phyloP scores from a whole-genome alignment of 345 rosid genomes.

The Brassica juncea region DNA sequence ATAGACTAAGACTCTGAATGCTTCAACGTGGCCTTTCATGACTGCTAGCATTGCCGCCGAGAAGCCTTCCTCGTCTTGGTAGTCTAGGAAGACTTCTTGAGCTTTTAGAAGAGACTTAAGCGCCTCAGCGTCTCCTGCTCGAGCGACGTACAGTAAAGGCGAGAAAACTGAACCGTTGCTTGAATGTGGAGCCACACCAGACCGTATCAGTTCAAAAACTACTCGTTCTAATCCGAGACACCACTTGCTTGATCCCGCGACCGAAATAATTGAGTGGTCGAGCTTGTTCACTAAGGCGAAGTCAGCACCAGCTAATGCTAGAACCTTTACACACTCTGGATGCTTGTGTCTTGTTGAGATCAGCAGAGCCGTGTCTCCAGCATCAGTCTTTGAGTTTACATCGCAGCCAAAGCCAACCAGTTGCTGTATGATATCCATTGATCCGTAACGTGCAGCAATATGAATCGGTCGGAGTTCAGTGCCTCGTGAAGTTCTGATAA shows the following conservation, averaged over 20 bases:
- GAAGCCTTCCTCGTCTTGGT: constrained; percentile 81
- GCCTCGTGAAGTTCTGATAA: constrained; percentile 54
- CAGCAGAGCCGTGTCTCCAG: constrained; percentile 80
- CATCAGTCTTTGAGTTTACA: constrained; percentile 67
- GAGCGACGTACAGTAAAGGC: constrained; percentile 62
- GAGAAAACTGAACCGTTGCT: constrained; percentile 59
- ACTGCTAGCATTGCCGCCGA: constrained; percentile 91
- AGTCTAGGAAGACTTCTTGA: constrained; percentile 55
- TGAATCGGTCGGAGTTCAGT: constrained; percentile 68
- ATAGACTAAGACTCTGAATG: constrained; percentile 72
- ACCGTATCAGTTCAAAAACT: constrained; percentile 53
- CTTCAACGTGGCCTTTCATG: constrained; percentile 73
- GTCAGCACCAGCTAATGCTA: constrained; percentile 83
- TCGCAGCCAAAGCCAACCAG: constrained; percentile 66
- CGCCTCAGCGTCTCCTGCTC: constrained; percentile 74
- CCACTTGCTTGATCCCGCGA: constrained; percentile 64
- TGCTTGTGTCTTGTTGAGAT: constrained; percentile 65
- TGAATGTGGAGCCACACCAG: constrained; percentile 62
- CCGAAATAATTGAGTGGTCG: constrained; percentile 52
- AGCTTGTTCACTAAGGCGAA: constrained; percentile 61
- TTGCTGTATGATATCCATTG: constrained; percentile 53
- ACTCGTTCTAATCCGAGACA: constrained; percentile 65
- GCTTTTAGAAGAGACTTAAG: constrained; percentile 49
- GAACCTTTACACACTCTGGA: constrained; percentile 53
- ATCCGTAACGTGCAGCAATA: constrained; percentile 76